Conservation (phyloP, 2,329 filamentous ascomycete genomes). For the Metarhizium brunneum region DNA sequence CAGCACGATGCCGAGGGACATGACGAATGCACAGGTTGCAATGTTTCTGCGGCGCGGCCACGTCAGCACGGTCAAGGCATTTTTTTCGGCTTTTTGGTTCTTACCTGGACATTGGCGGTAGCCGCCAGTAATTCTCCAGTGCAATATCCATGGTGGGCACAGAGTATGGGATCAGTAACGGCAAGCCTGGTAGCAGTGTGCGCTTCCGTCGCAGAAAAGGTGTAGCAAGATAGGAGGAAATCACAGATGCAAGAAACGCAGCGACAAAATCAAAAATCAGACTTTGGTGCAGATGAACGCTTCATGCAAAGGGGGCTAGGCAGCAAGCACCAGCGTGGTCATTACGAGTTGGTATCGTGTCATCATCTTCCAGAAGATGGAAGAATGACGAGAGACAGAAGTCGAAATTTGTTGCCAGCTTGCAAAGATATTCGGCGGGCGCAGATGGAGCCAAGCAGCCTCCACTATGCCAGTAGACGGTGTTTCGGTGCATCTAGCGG, state of each 20-base stretch:
- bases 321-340: constrained; percentile 11
- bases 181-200: neutral
- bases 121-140: constrained; percentile 27
- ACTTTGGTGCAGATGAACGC: constrained; percentile 7
- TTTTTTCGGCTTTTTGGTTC: constrained; percentile 10
- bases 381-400: neutral
- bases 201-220: neutral
- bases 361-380: constrained; percentile 20
- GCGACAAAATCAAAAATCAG: neutral
- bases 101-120: constrained; percentile 34
- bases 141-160: constrained; percentile 22
- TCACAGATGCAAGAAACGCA: constrained; percentile 8
- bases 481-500: constrained; percentile 7
- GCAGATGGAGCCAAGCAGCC: neutral
- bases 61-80: constrained; percentile 11
- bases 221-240: neutral
- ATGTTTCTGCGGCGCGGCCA: constrained; percentile 44
- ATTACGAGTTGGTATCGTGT: constrained; percentile 25
- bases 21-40: constrained; percentile 49
- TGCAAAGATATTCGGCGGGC: neutral
- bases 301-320: constrained; percentile 17
- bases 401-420: constrained; percentile 5
- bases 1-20: constrained; percentile 51
- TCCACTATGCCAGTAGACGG: constrained; percentile 11
- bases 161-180: constrained; percentile 18